Conservation (phyloP, 176 grass and related monocot genomes). For the Avena atlantica region DNA sequence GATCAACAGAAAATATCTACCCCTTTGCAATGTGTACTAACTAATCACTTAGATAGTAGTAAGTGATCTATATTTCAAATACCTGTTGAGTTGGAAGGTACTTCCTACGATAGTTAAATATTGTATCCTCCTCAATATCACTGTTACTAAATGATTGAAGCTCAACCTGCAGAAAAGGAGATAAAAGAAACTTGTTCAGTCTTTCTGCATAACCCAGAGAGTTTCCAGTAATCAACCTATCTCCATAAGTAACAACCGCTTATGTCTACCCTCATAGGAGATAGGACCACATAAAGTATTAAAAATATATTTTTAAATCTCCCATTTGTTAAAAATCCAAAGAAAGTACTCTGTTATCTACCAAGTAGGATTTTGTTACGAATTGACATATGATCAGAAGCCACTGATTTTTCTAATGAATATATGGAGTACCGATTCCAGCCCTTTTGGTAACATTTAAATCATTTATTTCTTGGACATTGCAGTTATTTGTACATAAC, state of each 20-base stretch:
- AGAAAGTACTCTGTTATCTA: not conserved
- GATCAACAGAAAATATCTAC: not conserved
- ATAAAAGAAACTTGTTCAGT: constrained; percentile 1
- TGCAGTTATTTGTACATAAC: not conserved
- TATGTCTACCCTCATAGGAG: not conserved
- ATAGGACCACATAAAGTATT: not conserved
- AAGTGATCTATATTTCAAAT: constrained; percentile 23
- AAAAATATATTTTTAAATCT: not conserved
- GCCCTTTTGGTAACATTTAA: not conserved
- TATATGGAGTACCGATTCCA: not conserved
- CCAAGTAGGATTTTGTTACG: not conserved
- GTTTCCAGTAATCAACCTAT: constrained; percentile 34
- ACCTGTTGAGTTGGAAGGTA: constrained; percentile 96
- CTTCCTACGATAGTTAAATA: constrained; percentile 93
- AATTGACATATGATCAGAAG: constrained; percentile 13
- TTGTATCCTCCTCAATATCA: constrained; percentile 66
- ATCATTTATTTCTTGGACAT: not conserved
- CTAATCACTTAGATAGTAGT: not conserved
- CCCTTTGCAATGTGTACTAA: not conserved
- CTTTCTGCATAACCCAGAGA: not conserved
- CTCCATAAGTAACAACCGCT: constrained; percentile 4
- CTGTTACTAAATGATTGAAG: constrained; percentile 56
- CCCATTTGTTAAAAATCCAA: not conserved
- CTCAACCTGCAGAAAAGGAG: constrained; percentile 60
- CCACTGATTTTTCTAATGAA: not conserved